Percentiles rank a stretch among this genome's conserved stretches.
Conservation (phyloP, 345 rosid genomes). For the Citrus maxima region DNA sequence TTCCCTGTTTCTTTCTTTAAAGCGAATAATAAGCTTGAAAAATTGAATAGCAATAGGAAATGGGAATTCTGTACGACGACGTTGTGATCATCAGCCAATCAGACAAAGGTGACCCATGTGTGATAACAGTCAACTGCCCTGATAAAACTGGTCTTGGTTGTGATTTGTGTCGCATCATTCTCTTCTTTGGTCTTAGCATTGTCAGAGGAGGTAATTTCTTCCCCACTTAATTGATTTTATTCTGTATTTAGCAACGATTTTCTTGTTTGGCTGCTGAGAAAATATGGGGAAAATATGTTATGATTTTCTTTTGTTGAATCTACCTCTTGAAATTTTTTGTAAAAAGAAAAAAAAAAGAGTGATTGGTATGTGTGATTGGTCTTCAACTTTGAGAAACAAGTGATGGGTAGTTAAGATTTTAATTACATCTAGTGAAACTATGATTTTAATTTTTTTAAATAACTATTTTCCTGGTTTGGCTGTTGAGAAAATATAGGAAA, state of each 20-base stretch:
- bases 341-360: background rate
- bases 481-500: no score
- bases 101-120: constrained; percentile 69
- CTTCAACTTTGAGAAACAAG: background rate
- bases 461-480: no score
- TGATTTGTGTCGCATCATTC: constrained; percentile 88
- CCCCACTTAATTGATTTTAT: no score
- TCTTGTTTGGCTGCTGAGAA: background rate
- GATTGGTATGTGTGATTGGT: background rate
- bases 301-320: background rate
- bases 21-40: background rate
- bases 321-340: background rate
- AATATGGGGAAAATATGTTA: background rate
- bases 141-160: constrained; percentile 97
- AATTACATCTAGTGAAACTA: background rate
- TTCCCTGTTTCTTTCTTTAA: constrained; percentile 6
- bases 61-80: constrained; percentile 86
- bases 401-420: background rate
- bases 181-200: constrained; percentile 87
- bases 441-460: background rate
- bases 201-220: constrained; percentile 68
- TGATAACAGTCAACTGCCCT: constrained; percentile 86
- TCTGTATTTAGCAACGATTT: background rate
- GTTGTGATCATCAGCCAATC: constrained; percentile 71
- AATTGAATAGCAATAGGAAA: constrained; percentile 13